A percentile compares a stretch with the other conserved stretches of the same genome.
Evolutionary conservation across 2,329 filamentous ascomycete species (phyloP).

Genomic region (Sporothrix protearum): DNA sequence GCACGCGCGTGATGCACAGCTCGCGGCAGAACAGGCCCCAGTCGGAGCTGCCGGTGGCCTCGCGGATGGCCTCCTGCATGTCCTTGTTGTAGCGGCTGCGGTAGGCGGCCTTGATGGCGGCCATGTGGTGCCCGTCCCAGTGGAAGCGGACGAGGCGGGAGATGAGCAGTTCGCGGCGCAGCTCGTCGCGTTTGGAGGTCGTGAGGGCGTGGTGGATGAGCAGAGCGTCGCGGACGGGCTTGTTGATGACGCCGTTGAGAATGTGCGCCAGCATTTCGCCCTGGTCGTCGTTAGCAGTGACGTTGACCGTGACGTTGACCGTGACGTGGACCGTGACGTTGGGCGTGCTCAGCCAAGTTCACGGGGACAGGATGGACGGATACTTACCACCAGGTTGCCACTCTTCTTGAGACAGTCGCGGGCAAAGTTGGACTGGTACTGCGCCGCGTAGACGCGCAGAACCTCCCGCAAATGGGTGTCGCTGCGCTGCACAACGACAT

Average conservation of each 20-base stretch:
- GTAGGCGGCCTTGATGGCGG: slow-evolving; percentile 75
- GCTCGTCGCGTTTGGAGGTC: slow-evolving; percentile 63
- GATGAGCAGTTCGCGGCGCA: slow-evolving; percentile 82
- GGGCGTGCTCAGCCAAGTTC: too few relatives aligned
- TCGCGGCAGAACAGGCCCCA: slow-evolving; percentile 74
- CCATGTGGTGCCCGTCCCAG: slow-evolving; percentile 84
- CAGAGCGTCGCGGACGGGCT: slow-evolving; percentile 85
- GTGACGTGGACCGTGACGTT: neutral
- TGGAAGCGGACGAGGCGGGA: slow-evolving; percentile 83
- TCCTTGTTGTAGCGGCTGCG: slow-evolving; percentile 69
- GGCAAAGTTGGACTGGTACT: slow-evolving; percentile 77
- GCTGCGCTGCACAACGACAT: slow-evolving; percentile 74
- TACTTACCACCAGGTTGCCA: slow-evolving; percentile 83
- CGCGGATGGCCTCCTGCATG: slow-evolving; percentile 73
- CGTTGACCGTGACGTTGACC: neutral
- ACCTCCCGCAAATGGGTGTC: slow-evolving; percentile 80
- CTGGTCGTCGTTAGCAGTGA: slow-evolving; percentile 44
- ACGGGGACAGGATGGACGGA: neutral
- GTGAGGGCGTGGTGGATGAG: slow-evolving; percentile 87
- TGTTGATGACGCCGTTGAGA: slow-evolving; percentile 94
- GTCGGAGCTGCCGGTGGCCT: slow-evolving; percentile 66
- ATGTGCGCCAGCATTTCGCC: slow-evolving; percentile 93
- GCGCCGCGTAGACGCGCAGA: slow-evolving; percentile 69
- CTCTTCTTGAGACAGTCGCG: slow-evolving; percentile 83
- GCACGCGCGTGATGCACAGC: slow-evolving; percentile 61